phyloP scores from a whole-genome alignment of 768 basidiomycete genomes.

The Lactarius hengduanensis region DNA sequence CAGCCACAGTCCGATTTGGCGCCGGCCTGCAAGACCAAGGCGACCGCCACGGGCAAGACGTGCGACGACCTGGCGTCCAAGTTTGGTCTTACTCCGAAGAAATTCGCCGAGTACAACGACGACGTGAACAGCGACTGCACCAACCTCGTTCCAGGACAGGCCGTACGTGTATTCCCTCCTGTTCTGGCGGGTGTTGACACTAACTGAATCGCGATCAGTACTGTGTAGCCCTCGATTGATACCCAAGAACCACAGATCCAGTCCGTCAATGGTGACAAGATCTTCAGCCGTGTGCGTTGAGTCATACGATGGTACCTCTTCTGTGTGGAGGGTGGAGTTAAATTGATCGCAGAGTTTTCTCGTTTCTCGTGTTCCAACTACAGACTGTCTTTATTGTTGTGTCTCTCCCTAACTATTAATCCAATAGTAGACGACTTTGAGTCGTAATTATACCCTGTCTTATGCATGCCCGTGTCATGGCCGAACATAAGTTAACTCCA shows the following conservation, averaged over 20 bases:
- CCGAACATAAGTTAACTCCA: too few species aligned
- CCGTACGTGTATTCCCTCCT: slow-evolving; percentile 8
- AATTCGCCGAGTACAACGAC: slow-evolving; percentile 19
- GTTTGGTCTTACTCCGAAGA: neutral
- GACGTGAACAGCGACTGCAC: slow-evolving; percentile 11
- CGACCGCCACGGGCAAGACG: slow-evolving; percentile 6
- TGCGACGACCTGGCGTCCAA: slow-evolving; percentile 1
- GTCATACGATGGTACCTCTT: neutral
- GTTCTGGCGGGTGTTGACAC: neutral
- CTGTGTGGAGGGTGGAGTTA: neutral
- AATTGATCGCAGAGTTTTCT: too few species aligned
- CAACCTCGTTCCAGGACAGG: slow-evolving; percentile 5
- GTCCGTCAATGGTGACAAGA: neutral
- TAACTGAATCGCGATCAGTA: slow-evolving; percentile 10
- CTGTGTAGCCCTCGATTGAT: slow-evolving; percentile 13
- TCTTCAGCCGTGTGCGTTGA: neutral
- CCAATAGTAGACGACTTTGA: too few species aligned
- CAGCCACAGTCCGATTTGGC: too few species aligned
- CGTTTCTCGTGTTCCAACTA: neutral
- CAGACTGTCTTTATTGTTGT: neutral
- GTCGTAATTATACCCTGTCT: too few species aligned
- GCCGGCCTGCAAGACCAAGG: slow-evolving; percentile 19
- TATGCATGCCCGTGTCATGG: too few species aligned
- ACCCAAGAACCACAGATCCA: neutral
- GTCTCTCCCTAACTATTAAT: too few species aligned